Base-by-base conservation (phyloP, 345 rosid genomes). In the Iberis pinnata region DNA sequence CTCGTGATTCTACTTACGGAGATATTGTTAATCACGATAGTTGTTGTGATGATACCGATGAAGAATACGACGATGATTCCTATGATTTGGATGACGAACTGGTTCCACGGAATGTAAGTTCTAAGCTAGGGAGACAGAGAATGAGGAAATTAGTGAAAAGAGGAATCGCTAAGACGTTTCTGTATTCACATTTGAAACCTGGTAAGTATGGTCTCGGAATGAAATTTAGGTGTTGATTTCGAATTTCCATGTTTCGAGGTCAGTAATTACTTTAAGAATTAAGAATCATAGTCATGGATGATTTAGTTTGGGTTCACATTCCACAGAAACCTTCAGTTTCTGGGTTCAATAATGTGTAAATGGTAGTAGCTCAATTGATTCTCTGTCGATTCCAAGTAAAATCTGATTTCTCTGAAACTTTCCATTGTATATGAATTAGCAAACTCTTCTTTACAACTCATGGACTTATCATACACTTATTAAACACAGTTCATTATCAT, bases 121-220 rank as follows among this genome's bases (percentile, higher is more conserved):
- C 55, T 57, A 73, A 73, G 70, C 24, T 76, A 0, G 77, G 73
- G 18, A 72, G 68, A 48, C 68, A 69, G 70, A 70, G 80, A 69
- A 60, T 73, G 70, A 73, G 71, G 75, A 73, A 76, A 50, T 2
- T 76, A 39, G 80, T 73, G 66, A 76, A 73, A 59, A 63, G 75
- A 53, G 65, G 37, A 9, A 73, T 53, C 60, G 55, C 80, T n/a
- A 76, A 69, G 71, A 12, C 29, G 59, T 49, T 61, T 61, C 71
- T 70, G 33, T 55, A 62, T 60, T 46, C 60, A 0, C 63, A 65
- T 22, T 43, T 76, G 68, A 76, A 63, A 36, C 57, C 60, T 53
- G 75, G 80, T 26, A 76, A 73, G 75, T 52, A 42, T 56, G 75
- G 43, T 33, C 20, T 43, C 15, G 24, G 22, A 49, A 38, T 3